Evolutionary conservation across 1,139 yeast species (phyloP), one percentile per base, ranked within the genome.

Genomic region (Meyerozyma carpophila): DNA sequence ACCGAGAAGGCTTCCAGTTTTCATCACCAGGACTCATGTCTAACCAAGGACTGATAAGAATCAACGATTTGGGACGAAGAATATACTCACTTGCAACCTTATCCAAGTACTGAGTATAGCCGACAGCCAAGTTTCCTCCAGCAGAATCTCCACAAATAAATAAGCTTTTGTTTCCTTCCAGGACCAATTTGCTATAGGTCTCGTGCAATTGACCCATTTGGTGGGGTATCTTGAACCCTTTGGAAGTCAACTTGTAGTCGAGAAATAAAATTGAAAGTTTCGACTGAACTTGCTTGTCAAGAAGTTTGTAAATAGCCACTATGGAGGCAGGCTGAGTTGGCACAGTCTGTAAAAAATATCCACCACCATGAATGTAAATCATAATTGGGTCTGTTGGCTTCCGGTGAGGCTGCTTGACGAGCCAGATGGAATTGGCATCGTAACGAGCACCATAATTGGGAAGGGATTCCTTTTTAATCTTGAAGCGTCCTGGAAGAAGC

Each of bases 291-390:
- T 40, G 46, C 3, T 39, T 32, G n/a, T 47, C 51, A 37, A 52
- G 42, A 24, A 50, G 44, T 10, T 44, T 44, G 43, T 52, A 51
- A 2, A 46, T 41, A 5, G 52, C 41, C 8, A 50, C 37, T 3
- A 47, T 9, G 5, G 50, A 41, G 32, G 41, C 41, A 25, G 51
- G 34, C 25, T 52, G 54, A 34, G 41, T 37, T 1, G 50, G 51
- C 41, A 40, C 37, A 20, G 56, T 51, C 38, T 51, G 54, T 28
- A 51, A 32, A 26, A 46, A 51, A 42, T 50, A 52, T 16, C 54
- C 56, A 4, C 56, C 56, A 14, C 56, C 56, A 28, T 52, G 56
- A 4, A 43, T 36, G 29, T 43, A 52, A 21, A 52, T 46, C 18
- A 52, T 50, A 31, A 52, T 43, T 2, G 52, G 52, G 29, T 51